Conservation (phyloP, 108 stramenopile species). For the Cyclotella distinguenda region DNA sequence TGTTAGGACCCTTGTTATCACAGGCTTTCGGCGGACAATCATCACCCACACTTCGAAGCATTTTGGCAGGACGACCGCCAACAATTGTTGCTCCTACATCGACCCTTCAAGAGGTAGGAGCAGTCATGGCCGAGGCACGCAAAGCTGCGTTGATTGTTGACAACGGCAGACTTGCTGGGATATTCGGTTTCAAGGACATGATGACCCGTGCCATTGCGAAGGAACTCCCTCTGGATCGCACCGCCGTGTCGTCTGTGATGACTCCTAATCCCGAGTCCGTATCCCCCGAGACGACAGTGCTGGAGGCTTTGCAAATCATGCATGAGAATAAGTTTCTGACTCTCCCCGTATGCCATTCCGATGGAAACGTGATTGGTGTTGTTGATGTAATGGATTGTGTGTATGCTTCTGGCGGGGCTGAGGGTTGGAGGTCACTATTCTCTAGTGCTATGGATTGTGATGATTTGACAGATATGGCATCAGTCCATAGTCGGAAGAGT, state of each 20-base stretch:
- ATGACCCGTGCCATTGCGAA: constrained; percentile 88
- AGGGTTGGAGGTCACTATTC: constrained; percentile 88
- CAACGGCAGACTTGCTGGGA: constrained; percentile 77
- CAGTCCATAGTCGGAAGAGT: constrained; percentile 38
- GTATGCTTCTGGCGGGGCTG: constrained; percentile 81
- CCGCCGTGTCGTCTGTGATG: constrained; percentile 81
- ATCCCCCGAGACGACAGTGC: constrained; percentile 77
- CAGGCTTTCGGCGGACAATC: constrained; percentile 74
- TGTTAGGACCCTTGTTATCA: constrained; percentile 67
- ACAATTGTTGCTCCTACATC: constrained; percentile 69
- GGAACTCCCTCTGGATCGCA: constrained; percentile 69
- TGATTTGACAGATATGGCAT: constrained; percentile 56
- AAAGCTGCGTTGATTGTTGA: constrained; percentile 88
- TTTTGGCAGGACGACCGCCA: constrained; percentile 70
- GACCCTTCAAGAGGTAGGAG: constrained; percentile 71
- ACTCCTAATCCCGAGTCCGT: constrained; percentile 91
- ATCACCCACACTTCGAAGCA: constrained; percentile 69
- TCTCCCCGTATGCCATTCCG: constrained; percentile 82
- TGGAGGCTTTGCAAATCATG: constrained; percentile 92
- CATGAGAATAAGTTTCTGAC: constrained; percentile 93
- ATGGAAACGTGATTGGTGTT: constrained; percentile 86
- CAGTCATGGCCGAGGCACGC: constrained; percentile 77
- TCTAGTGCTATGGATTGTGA: constrained; percentile 65
- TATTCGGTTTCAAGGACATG: constrained; percentile 94
- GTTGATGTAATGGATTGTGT: constrained; percentile 97